Evolutionary conservation across 352 stramenopile species (phyloP).

Genomic region (Pelagophyceae sp.): DNA sequence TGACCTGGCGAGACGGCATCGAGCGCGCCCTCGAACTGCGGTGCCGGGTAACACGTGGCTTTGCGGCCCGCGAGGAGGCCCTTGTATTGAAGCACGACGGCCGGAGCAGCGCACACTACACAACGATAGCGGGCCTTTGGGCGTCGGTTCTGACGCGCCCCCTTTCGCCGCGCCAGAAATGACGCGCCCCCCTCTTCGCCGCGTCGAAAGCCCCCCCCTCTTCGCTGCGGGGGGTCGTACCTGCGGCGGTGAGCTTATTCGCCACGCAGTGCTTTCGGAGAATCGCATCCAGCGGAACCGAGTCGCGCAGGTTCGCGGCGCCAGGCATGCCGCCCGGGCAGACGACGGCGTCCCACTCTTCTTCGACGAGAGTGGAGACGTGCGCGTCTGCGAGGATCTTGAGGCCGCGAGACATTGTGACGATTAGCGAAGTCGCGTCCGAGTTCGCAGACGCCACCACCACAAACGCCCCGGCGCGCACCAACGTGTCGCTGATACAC

Average conservation of each 20-base stretch:
- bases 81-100: slow-evolving; percentile 45
- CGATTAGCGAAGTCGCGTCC: slow-evolving; percentile 19
- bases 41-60: slow-evolving; percentile 44
- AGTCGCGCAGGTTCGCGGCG: slow-evolving; percentile 38
- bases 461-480: slow-evolving; percentile 61
- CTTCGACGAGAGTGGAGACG: slow-evolving; percentile 29
- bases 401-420: slow-evolving; percentile 32
- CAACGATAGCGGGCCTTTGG: too few species aligned
- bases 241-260: slow-evolving; percentile 34
- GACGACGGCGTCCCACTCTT: slow-evolving; percentile 40
- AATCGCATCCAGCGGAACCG: slow-evolving; percentile 32
- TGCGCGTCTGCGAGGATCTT: slow-evolving; percentile 36
- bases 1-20: neutral
- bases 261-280: slow-evolving; percentile 36
- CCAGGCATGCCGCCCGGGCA: slow-evolving; percentile 48
- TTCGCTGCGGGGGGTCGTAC: too few species aligned
- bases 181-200: too few species aligned
- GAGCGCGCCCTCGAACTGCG: slow-evolving; percentile 12
- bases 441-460: slow-evolving; percentile 62
- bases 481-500: slow-evolving; percentile 68
- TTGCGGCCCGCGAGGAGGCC: slow-evolving; percentile 37
- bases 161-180: neutral
- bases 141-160: neutral
- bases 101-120: slow-evolving; percentile 47
- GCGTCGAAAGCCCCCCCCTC: too few species aligned